Percentiles rank a stretch among this genome's conserved stretches.
Evolutionary conservation across 148 eudicot species (phyloP).

Genomic region (Vaccinium vitisidaea): DNA sequence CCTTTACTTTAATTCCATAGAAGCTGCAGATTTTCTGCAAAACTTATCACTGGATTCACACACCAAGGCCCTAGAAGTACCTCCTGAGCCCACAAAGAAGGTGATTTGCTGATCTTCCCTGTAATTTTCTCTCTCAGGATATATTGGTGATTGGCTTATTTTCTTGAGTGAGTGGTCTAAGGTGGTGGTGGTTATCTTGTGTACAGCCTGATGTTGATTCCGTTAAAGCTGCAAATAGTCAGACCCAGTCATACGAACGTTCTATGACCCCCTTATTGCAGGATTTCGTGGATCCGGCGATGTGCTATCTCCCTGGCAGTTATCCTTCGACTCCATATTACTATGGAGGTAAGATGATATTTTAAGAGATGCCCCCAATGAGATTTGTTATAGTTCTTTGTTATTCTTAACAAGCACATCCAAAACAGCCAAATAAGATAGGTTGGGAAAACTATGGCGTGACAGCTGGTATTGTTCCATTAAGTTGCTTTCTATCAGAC

Average conservation of each 20-base stretch:
- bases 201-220: conserved; percentile 2
- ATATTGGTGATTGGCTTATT: not conserved
- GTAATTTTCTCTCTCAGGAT: not conserved
- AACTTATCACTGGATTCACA: conserved; percentile 51
- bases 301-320: conserved; percentile 4
- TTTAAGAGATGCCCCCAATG: not conserved
- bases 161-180: not conserved
- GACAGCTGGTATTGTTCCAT: not conserved
- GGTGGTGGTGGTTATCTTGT: not conserved
- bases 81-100: conserved; percentile 43
- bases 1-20: conserved; percentile 33
- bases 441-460: not conserved
- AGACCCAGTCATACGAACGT: not conserved
- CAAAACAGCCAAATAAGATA: not conserved
- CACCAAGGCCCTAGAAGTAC: conserved; percentile 32
- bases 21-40: conserved; percentile 59
- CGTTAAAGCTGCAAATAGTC: not conserved
- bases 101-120: conserved; percentile 17
- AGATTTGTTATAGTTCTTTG: not conserved
- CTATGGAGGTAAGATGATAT: conserved; percentile 7
- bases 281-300: conserved; percentile 1
- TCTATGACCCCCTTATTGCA: not conserved
- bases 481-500: not conserved
- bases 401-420: not conserved
- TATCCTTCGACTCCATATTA: conserved; percentile 1